Evolutionary conservation across 1,284 basidiomycete genomes (phyloP).

Genomic region (Cutaneotrichosporon dermatis): DNA sequence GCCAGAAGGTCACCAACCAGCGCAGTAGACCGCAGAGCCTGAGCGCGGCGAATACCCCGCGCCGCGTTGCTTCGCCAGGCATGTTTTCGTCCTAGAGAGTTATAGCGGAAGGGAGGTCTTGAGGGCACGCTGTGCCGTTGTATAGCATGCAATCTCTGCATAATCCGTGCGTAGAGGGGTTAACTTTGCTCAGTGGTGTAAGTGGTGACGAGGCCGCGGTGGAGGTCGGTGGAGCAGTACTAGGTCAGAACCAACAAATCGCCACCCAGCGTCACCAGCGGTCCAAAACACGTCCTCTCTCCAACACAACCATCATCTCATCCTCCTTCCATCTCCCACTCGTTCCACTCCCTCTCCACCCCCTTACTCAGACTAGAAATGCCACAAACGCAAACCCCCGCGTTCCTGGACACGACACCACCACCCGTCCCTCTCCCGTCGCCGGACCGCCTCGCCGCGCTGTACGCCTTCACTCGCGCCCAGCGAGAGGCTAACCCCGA

Average conservation of each 20-base stretch:
- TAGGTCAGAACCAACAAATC: no score
- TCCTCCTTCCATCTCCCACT: not conserved
- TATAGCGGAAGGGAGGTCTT: no score
- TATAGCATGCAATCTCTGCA: not conserved
- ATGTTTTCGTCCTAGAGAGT: not conserved
- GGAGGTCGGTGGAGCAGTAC: no score
- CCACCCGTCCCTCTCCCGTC: constrained; percentile 42
- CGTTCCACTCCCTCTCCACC: constrained; percentile 5
- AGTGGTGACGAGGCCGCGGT: no score
- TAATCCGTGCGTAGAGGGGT: not conserved
- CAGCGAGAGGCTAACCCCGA: constrained; percentile 79
- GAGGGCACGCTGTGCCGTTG: not conserved
- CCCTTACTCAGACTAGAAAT: no score
- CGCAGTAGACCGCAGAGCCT: constrained; percentile 11
- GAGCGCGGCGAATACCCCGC: constrained; percentile 15
- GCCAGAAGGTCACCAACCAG: not conserved
- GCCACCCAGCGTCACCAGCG: no score
- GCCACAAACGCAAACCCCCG: constrained; percentile 3
- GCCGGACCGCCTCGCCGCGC: constrained; percentile 63
- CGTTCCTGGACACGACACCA: constrained; percentile 25
- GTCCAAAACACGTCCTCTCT: no score
- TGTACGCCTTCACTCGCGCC: constrained; percentile 81
- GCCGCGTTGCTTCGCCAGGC: constrained; percentile 9
- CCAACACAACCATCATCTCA: not conserved
- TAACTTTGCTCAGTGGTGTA: no score